Evolutionary conservation across 2,329 filamentous ascomycete genomes (phyloP), one percentile per base, ranked within the genome.

Genomic region (Microcyclosporella mali): DNA sequence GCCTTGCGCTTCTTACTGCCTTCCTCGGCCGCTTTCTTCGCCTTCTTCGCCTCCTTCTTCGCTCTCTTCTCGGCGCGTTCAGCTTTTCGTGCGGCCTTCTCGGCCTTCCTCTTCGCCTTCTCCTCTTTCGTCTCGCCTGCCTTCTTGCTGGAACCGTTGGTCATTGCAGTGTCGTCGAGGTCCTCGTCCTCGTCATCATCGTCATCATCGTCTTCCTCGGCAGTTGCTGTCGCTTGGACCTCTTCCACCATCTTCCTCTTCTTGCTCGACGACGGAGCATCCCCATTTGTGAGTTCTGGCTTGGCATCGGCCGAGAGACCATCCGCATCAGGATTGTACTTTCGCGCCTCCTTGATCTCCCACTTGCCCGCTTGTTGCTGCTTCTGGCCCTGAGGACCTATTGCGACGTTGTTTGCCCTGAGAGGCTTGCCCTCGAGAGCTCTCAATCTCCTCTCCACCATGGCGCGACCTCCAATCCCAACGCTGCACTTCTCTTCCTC

Each of bases 271-370:
- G 40, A 63, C 56, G 63, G 66, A 66, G 68, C 67, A 70, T 75
- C 56, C 68, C 70, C 68, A 71, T 75, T 74, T 30, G 71, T 67
- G 42, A 61, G 62, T 18, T 67, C 74, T 30, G 82, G 75, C 11
- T 78, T 74, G 55, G 84, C 82, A 56, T 86, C 78, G 36, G 78
- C 79, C 47, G 74, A 74, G 38, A 95, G 71, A 51, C 88, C 90
- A 67, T 98, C 92, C 41, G 88, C 92, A 62, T 97, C 89, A 37
- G 80, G 77, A 67, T 97, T 97, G 76, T 98, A 98, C 69, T 90
- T 92, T 63, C 87, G 79, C 9, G 85, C 85, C 67, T 95, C 88
- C 71, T 94, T 94, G 60, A 98, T 75, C 51, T 89, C 85, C 77
- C 87, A 94, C 69, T 94, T 94, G 57, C 82, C 80, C 55, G 77